Conservation (phyloP, 73 alveolate genomes). For the Paramecium tetraurelia region DNA sequence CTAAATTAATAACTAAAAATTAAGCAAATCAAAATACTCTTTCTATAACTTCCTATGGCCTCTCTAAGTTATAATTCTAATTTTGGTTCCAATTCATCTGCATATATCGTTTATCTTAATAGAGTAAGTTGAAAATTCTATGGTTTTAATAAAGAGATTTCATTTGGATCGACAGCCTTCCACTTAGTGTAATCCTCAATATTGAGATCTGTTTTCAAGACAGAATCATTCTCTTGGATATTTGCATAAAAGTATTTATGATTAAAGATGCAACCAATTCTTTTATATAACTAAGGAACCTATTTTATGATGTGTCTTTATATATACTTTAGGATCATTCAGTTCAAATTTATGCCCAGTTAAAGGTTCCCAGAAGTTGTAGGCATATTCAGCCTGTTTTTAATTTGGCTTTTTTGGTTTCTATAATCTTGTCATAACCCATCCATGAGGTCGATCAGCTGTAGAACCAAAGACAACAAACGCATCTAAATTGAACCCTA, state of each 20-base stretch:
- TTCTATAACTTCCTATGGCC: conserved; percentile 48
- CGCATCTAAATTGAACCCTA: conserved; percentile 28
- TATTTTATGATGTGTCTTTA: not conserved
- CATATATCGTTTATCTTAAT: not conserved
- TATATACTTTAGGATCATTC: not conserved
- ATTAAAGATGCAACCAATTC: conserved; percentile 40
- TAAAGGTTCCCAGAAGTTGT: conserved; percentile 22
- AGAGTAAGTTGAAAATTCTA: conserved; percentile 12
- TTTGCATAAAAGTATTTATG: conserved; percentile 64
- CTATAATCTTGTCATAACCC: conserved; percentile 74
- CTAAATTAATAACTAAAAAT: not conserved
- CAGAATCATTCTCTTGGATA: conserved; percentile 73
- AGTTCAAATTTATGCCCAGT: conserved; percentile 47
- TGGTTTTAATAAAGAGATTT: not conserved
- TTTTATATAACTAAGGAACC: conserved; percentile 34
- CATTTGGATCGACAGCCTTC: conserved; percentile 72
- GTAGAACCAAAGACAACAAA: conserved; percentile 71
- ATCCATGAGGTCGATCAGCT: conserved; percentile 80
- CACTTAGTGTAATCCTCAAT: conserved; percentile 76
- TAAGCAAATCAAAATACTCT: not conserved
- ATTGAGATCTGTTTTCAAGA: conserved; percentile 67
- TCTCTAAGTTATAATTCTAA: conserved; percentile 12
- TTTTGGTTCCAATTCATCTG: conserved; percentile 45
- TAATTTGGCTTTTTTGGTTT: conserved; percentile 34
- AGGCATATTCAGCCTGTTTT: conserved; percentile 11